Evolutionary conservation across 257 asterid species (phyloP), one percentile per base, ranked within the genome.

Genomic region (Anisodus acutangulus): DNA sequence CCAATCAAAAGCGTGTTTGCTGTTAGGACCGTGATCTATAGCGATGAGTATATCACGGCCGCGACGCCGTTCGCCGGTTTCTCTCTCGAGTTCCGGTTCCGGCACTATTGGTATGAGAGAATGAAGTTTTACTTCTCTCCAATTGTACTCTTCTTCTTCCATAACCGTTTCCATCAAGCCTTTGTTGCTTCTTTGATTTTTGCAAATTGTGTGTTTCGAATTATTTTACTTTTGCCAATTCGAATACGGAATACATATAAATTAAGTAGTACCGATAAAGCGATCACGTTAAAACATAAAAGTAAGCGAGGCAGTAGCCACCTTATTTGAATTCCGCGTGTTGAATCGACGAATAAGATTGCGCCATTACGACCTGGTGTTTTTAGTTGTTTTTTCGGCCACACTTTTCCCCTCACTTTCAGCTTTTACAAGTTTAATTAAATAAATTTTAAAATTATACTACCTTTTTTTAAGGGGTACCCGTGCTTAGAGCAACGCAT

Each of bases 1-100:
- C 98, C 99, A 96, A 92, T 96, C 93, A 84, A 96, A 96, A 74
- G 98, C 99, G 93, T 90, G 97, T 86, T 92, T 94, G 88, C 99
- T 96, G 5, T 92, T 96, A 15, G 97, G 97, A 5, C 97, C 97
- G 58, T 96, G 98, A 91, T 96, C 99, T 41, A 96, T 91, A 0
- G 97, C 98, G 83, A 96, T 85, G 55, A 96, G 26, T 6, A 96
- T 89, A 71, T 94, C 97, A 5, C 98, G 94, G 31, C 99, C 99
- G 81, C 99, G 91, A 68, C 98, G 91, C 80, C 97, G 88, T 90
- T 90, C 97, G 19, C 97, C 97, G 86, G 91, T 88, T 81, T 93
- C 98, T 49, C 97, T 88, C 81, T 89, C 98, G 13, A 93, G 91
- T 62, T 91, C 97, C 7, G 96, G 97, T 85, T 85, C 88, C 15